A percentile compares a stretch with the other conserved stretches of the same genome.
These are phyloP conservation scores for Peniophora sp. DNA, from an alignment of 1,284 basidiomycete species.

Conservation along the genomic window DNA sequence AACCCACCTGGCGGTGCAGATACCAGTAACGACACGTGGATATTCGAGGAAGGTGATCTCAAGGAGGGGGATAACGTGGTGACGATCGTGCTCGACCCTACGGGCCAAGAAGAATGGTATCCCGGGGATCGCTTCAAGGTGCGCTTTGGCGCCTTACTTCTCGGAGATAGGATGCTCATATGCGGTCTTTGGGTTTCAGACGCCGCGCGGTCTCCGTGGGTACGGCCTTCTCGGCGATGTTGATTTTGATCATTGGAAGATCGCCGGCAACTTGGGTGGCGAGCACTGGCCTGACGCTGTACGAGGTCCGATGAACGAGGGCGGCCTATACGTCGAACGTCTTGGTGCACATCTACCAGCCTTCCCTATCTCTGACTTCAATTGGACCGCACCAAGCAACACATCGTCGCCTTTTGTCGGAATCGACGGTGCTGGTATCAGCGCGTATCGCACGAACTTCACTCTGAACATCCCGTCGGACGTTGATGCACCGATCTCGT, in stretches of 20 bases:
- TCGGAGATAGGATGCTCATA: constrained; percentile 17
- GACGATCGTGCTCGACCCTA: constrained; percentile 22
- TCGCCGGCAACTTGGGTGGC: constrained; percentile 38
- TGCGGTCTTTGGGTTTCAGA: constrained; percentile 18
- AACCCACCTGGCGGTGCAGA: constrained; percentile 18
- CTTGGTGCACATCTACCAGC: constrained; percentile 18
- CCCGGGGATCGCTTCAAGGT: constrained; percentile 19
- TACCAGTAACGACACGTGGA: constrained; percentile 16
- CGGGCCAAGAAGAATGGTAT: constrained; percentile 20
- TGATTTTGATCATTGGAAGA: constrained; percentile 37
- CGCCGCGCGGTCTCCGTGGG: constrained; percentile 40
- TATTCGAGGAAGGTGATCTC: constrained; percentile 21
- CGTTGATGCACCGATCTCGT: constrained; percentile 33
- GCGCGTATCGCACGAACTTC: constrained; percentile 34
- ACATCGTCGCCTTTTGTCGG: constrained; percentile 31
- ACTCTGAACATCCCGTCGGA: constrained; percentile 28
- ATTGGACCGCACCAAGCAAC: constrained; percentile 24
- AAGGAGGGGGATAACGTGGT: constrained; percentile 25
- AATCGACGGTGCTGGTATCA: constrained; percentile 32
- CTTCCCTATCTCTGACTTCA: background rate
- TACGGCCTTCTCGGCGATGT: constrained; percentile 27
- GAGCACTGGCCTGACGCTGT: constrained; percentile 27
- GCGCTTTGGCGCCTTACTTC: background rate
- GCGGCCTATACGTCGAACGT: constrained; percentile 43
- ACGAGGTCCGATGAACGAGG: constrained; percentile 42